A percentile compares a stretch with the other conserved stretches of the same genome.
phyloP scores from a whole-genome alignment of 2,329 filamentous ascomycete genomes.

The Cladorrhinum sp. region DNA sequence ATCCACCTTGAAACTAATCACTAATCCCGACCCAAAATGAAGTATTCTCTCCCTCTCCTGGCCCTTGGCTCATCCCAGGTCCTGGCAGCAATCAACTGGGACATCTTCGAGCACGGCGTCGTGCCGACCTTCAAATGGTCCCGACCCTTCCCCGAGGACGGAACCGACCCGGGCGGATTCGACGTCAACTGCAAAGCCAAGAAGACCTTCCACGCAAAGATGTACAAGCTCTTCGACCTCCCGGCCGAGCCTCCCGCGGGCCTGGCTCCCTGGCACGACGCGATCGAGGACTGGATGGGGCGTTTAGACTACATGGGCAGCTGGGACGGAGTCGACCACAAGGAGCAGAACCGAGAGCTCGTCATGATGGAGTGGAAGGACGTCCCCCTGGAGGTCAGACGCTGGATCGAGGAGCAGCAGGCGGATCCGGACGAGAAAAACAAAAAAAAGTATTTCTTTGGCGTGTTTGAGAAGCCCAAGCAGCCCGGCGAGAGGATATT shows the following conservation, averaged over 20 bases:
- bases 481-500: conserved; percentile 34
- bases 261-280: conserved; percentile 29
- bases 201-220: conserved; percentile 30
- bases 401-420: conserved; percentile 37
- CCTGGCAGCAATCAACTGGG: conserved; percentile 30
- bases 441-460: conserved; percentile 29
- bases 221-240: conserved; percentile 32
- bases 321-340: conserved; percentile 42
- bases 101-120: conserved; percentile 28
- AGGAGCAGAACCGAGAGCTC: conserved; percentile 37
- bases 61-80: not conserved
- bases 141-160: conserved; percentile 32
- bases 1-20: too few relatives aligned
- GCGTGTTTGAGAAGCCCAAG: conserved; percentile 30
- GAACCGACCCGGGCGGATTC: conserved; percentile 30
- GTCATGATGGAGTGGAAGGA: conserved; percentile 37
- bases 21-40: conserved; percentile 3
- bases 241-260: conserved; percentile 21
- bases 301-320: conserved; percentile 36
- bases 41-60: not conserved
- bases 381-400: conserved; percentile 33
- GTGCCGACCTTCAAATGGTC: conserved; percentile 32
- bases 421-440: conserved; percentile 17
- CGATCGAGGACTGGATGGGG: conserved; percentile 29
- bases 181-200: conserved; percentile 29